Evolutionary conservation across 768 basidiomycete genomes (phyloP), one percentile per base, ranked within the genome.

Genomic region (Tricholomella constricta): DNA sequence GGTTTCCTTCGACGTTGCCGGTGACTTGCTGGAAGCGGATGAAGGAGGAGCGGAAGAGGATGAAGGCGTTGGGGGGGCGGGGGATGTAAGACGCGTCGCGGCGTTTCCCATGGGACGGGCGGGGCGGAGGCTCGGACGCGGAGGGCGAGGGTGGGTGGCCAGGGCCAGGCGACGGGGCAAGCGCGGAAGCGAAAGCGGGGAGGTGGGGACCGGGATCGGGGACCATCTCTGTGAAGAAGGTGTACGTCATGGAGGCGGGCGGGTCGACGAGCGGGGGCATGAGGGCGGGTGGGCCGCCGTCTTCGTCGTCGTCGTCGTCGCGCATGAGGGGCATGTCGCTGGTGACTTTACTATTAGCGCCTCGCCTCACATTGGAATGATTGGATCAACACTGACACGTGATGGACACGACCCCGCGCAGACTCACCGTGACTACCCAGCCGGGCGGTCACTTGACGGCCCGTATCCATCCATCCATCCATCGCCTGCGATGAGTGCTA

Each of bases 21-120:
- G 89, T 84, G 45, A 90, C 83, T 59, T 84, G 83, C 66, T 88
- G 81, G 60, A 82, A 84, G 27, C 80, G 78, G 67, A 91, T 88
- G 71, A 91, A 90, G 26, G 82, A 83, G 20, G 86, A 87, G 60
- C 89, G 82, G 69, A 90, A 91, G 68, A 91, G 85, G 61, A 91
- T 91, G 72, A 91, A 91, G 54, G 89, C 89, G 70, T 90, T 91
- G 22, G 89, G 89, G 6, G 89, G 89, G 43, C 89, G 84, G 36
- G 89, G 89, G 69, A 91, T 91, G 68, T 90, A 85, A 2, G 81
- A 82, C 49, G 85, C 81, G 62, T 86, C 84, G 48, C 84, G 81
- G 63, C 82, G 80, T 74, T 82, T 86, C 52, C 76, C 77, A 63
- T 86, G 84, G 51, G 76, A 78, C 14, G 65, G 63, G 41, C 41